These are phyloP conservation scores for Metschnikowia shivogae DNA, from an alignment of 805 yeast genomes.

Conservation along the genomic window DNA sequence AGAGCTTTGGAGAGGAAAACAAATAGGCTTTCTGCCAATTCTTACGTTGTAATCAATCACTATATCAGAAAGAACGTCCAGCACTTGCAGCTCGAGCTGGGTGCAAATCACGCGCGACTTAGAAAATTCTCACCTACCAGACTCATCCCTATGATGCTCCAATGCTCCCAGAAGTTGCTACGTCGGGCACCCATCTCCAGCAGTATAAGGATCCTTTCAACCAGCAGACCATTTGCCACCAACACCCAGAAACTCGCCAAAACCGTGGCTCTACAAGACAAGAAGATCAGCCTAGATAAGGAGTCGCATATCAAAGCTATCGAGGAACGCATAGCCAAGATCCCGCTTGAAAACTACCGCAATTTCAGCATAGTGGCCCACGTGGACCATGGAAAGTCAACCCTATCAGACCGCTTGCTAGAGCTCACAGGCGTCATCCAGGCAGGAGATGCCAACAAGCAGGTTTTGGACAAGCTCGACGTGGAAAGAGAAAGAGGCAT, in stretches of 20 bases:
- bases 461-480: constrained; percentile 85
- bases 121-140: constrained; percentile 1
- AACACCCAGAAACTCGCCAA: constrained; percentile 4
- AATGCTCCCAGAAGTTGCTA: background rate
- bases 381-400: constrained; percentile 87
- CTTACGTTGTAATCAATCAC: no score
- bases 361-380: constrained; percentile 96
- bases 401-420: constrained; percentile 80
- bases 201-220: background rate
- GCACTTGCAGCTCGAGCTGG: background rate
- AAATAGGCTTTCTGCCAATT: background rate
- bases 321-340: constrained; percentile 62
- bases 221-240: background rate
- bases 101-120: background rate
- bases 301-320: constrained; percentile 31
- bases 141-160: background rate
- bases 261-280: constrained; percentile 23
- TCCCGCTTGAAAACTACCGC: constrained; percentile 79
- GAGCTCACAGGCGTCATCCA: constrained; percentile 88
- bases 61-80: no score
- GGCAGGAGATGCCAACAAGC: constrained; percentile 63
- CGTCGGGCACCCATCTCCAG: background rate
- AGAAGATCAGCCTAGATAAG: constrained; percentile 25
- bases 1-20: constrained; percentile 50
- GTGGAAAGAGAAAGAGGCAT: constrained; percentile 96